Conservation (phyloP, 2,329 filamentous ascomycete species). For the Curvularia spicifera region DNA sequence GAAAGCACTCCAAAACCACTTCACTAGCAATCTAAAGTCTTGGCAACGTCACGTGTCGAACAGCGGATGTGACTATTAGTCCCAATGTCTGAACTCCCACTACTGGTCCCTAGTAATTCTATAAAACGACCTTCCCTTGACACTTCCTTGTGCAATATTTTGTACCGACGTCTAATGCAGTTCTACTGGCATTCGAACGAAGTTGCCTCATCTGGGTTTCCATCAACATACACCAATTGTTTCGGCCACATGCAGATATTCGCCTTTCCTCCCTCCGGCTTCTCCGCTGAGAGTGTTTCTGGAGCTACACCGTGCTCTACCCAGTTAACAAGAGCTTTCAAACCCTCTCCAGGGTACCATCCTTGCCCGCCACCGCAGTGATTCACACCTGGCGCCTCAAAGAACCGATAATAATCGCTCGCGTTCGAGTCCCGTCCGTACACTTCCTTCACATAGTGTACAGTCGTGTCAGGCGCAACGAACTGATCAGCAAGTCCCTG, state of each 20-base stretch:
- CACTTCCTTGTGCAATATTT: background rate
- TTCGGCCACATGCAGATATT: slow-evolving; percentile 27
- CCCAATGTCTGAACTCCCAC: background rate
- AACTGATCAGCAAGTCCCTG: slow-evolving; percentile 27
- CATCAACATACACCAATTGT: slow-evolving; percentile 20
- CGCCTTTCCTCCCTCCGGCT: slow-evolving; percentile 4
- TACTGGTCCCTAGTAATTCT: background rate
- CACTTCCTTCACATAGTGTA: slow-evolving; percentile 23
- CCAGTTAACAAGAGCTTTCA: slow-evolving; percentile 36
- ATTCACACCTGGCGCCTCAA: slow-evolving; percentile 40
- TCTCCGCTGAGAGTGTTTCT: slow-evolving; percentile 24
- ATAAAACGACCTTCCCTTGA: background rate
- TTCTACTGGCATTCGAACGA: slow-evolving; percentile 16
- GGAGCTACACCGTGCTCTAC: slow-evolving; percentile 38
- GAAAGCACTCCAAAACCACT: background rate
- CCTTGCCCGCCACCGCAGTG: slow-evolving; percentile 36
- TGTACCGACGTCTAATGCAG: too few species aligned
- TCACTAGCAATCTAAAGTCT: background rate
- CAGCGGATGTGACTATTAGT: background rate
- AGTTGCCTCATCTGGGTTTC: background rate
- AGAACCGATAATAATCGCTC: slow-evolving; percentile 37
- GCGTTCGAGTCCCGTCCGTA: slow-evolving; percentile 18
- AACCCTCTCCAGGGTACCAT: slow-evolving; percentile 26
- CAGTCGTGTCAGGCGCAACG: slow-evolving; percentile 21
- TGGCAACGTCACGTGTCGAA: background rate